Conservation (phyloP, 176 grass and related monocot genomes). For the Oryza longistaminata region DNA sequence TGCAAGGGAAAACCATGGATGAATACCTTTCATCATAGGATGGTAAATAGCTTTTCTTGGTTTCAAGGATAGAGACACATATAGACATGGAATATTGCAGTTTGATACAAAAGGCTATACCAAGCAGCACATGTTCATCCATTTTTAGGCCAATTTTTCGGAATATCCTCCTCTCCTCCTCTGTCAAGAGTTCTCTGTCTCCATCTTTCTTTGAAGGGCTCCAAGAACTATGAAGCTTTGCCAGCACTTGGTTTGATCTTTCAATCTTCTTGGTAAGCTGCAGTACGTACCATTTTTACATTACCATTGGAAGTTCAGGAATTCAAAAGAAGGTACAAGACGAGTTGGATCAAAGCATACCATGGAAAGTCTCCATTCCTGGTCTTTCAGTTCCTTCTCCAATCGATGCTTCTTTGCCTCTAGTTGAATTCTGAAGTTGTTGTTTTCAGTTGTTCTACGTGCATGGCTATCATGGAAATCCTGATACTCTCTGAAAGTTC, state of each 20-base stretch:
- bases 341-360: conserved; percentile 49
- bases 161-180: conserved; percentile 74
- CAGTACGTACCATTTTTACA: conserved; percentile 8
- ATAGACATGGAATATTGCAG: not conserved
- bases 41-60: not conserved
- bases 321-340: conserved; percentile 22
- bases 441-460: conserved; percentile 32
- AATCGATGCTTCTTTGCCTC: conserved; percentile 67
- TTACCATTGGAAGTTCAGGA: not conserved
- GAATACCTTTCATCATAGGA: conserved; percentile 19
- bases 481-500: conserved; percentile 70
- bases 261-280: conserved; percentile 84
- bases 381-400: conserved; percentile 72
- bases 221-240: conserved; percentile 63
- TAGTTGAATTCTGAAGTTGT: conserved; percentile 39
- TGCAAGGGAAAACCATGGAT: conserved; percentile 33
- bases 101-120: conserved; percentile 27
- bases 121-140: conserved; percentile 69
- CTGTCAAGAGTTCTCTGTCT: conserved; percentile 76
- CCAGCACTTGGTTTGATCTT: conserved; percentile 64
- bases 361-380: conserved; percentile 64
- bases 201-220: conserved; percentile 47
- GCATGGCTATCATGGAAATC: conserved; percentile 57
- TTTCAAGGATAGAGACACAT: not conserved
- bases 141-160: conserved; percentile 71